These are phyloP conservation scores for Ceratocystis cacaofunesta DNA, from an alignment of 2,329 filamentous ascomycete genomes.

Conservation along the genomic window DNA sequence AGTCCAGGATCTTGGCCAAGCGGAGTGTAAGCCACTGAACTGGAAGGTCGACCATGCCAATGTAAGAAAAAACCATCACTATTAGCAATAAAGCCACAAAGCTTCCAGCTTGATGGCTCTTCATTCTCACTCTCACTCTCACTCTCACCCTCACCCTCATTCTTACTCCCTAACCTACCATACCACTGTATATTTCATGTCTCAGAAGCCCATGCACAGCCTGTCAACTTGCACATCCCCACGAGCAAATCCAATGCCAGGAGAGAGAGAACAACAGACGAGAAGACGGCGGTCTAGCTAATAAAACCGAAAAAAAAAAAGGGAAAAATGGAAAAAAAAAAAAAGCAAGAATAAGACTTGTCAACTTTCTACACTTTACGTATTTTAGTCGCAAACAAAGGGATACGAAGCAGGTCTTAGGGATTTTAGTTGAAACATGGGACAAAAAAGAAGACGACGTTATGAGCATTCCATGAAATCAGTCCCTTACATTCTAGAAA, in stretches of 20 bases:
- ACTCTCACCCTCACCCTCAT: not conserved
- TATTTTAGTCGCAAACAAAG: not conserved
- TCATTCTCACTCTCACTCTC: too few species aligned
- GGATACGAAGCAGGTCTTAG: not conserved
- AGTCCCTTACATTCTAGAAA: not conserved
- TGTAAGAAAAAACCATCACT: too few species aligned
- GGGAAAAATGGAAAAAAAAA: too few species aligned
- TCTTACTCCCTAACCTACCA: not conserved
- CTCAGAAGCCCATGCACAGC: not conserved
- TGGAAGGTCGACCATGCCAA: too few species aligned
- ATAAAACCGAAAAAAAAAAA: too few species aligned
- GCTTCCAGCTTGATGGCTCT: too few species aligned
- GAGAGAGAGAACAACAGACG: not conserved
- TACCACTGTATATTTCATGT: not conserved
- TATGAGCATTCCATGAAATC: not conserved
- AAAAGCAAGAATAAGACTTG: too few species aligned
- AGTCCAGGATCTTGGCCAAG: too few species aligned
- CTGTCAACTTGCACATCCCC: not conserved
- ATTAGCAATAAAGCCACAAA: too few species aligned
- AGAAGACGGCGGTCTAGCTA: not conserved
- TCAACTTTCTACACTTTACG: too few species aligned
- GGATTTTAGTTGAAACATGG: not conserved
- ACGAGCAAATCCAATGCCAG: not conserved
- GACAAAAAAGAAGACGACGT: not conserved
- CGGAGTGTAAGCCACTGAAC: too few species aligned